Percentiles rank a stretch among this genome's conserved stretches.
Evolutionary conservation across 495 filamentous ascomycete genomes (phyloP).

Genomic region (Hypoxylon lienhwacheense): DNA sequence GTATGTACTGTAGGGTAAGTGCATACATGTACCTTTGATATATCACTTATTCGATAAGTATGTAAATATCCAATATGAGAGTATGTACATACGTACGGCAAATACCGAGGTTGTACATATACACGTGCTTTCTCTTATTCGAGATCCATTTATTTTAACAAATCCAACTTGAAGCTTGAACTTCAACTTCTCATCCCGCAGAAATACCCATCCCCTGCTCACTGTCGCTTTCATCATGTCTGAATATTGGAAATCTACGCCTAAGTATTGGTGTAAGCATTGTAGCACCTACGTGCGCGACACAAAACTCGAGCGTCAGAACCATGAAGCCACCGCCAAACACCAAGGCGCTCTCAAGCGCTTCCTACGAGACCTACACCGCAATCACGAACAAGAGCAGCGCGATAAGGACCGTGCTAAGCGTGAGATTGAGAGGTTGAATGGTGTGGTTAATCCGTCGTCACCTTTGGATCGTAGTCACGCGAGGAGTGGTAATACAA

Average conservation of each 20-base stretch:
- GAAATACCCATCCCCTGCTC: neutral
- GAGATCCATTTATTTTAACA: no score
- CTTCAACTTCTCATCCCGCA: no score
- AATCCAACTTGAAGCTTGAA: no score
- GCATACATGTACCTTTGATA: no score
- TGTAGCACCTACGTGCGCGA: conserved; percentile 90
- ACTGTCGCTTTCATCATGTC: conserved; percentile 62
- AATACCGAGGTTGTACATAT: no score
- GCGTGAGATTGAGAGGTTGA: conserved; percentile 81
- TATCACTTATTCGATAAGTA: no score
- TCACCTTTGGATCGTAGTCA: conserved; percentile 26
- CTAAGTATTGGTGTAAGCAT: conserved; percentile 97
- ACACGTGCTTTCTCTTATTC: no score
- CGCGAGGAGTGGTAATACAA: conserved; percentile 15
- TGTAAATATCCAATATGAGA: no score
- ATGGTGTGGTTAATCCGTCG: conserved; percentile 65
- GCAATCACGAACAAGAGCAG: conserved; percentile 73
- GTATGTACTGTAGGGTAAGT: no score
- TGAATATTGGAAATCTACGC: conserved; percentile 99
- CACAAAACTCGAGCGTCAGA: conserved; percentile 82
- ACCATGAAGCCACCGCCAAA: conserved; percentile 86
- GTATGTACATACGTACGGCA: no score
- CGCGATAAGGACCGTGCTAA: conserved; percentile 80
- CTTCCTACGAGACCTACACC: conserved; percentile 84
- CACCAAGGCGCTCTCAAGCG: conserved; percentile 91